Evolutionary conservation across 2,329 filamentous ascomycete genomes (phyloP).

Genomic region (Neofusicoccum laricinum): DNA sequence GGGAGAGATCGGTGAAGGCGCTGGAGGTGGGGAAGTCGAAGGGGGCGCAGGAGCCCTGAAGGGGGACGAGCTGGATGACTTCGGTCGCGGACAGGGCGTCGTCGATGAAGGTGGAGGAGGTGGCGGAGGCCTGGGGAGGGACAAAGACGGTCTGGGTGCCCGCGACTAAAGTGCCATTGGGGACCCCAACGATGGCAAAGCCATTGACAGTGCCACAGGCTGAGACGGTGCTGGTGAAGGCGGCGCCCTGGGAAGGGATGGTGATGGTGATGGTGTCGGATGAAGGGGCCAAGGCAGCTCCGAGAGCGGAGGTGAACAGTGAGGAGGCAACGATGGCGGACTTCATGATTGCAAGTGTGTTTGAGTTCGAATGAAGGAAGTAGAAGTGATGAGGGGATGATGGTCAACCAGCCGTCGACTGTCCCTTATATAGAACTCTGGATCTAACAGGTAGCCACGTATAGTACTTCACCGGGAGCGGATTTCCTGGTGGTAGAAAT

Average conservation of each 20-base stretch:
- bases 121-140: conserved; percentile 11
- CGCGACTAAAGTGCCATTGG: conserved; percentile 11
- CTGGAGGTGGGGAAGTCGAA: background rate
- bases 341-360: background rate
- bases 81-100: conserved; percentile 6
- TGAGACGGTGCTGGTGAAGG: conserved; percentile 13
- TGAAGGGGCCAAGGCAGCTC: background rate
- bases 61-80: conserved; percentile 9
- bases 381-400: background rate
- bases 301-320: background rate
- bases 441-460: no score
- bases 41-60: conserved; percentile 14
- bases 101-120: conserved; percentile 11
- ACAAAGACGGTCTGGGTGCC: conserved; percentile 17
- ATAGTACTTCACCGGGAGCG: no score
- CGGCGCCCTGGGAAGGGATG: conserved; percentile 3
- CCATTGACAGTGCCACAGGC: conserved; percentile 14
- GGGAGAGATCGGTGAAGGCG: background rate
- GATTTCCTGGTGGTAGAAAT: no score
- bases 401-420: no score
- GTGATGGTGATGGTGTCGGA: conserved; percentile 10
- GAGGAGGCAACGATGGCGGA: background rate
- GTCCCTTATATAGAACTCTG: no score
- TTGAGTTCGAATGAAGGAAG: background rate
- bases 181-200: conserved; percentile 15